These are phyloP conservation scores for Vitis riparia DNA, from an alignment of 164 flowering plant genomes.

Conservation along the genomic window DNA sequence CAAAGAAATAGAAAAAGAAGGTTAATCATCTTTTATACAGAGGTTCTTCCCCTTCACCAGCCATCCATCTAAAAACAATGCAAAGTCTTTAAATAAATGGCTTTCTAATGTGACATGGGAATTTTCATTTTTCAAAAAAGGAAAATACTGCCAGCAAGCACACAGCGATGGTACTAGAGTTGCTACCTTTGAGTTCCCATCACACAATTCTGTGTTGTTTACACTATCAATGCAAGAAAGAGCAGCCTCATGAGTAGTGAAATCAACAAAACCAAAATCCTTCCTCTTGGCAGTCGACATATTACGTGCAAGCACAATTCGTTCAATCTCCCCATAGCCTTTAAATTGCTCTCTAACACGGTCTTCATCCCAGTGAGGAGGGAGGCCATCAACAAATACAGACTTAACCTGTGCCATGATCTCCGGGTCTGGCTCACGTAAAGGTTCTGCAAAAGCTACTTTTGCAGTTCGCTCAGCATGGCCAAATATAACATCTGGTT, in stretches of 20 bases:
- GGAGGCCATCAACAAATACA: conserved; percentile 76
- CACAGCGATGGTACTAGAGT: no score
- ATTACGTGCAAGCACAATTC: conserved; percentile 68
- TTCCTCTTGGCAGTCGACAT: conserved; percentile 81
- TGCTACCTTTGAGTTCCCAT: conserved; percentile 64
- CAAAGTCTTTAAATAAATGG: not conserved
- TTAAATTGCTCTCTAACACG: conserved; percentile 57
- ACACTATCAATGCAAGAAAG: conserved; percentile 58
- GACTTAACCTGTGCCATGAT: conserved; percentile 81
- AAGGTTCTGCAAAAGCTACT: conserved; percentile 87
- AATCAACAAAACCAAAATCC: conserved; percentile 87
- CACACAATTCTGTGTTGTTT: conserved; percentile 49
- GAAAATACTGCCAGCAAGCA: no score
- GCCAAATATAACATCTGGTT: conserved; percentile 77
- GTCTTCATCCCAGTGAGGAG: conserved; percentile 76
- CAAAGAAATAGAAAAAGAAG: not conserved
- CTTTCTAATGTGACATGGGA: not conserved
- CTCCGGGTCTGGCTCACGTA: conserved; percentile 78
- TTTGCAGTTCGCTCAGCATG: conserved; percentile 79
- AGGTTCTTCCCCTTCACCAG: not conserved
- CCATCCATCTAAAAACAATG: not conserved
- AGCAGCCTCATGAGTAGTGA: conserved; percentile 66
- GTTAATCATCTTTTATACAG: not conserved
- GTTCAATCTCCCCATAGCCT: conserved; percentile 62
- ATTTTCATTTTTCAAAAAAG: no score